phyloP scores from a whole-genome alignment of 1,139 yeast genomes.

The Meyerozyma sp. region DNA sequence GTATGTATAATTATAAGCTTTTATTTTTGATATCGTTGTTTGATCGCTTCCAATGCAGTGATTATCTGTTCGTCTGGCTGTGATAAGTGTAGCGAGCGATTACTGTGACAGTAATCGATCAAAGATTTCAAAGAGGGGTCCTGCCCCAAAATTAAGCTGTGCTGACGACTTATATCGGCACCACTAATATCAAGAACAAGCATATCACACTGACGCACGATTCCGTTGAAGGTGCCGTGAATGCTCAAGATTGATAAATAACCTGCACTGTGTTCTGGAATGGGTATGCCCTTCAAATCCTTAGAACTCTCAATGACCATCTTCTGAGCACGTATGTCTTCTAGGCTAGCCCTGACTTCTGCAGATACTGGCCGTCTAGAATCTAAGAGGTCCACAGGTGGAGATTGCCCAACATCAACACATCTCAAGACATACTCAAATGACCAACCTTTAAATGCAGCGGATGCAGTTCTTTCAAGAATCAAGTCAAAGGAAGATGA shows the following conservation, averaged over 20 bases:
- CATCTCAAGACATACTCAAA: slow-evolving; percentile 2
- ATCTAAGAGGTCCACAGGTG: background rate
- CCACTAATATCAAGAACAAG: background rate
- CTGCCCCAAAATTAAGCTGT: background rate
- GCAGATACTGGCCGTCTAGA: background rate
- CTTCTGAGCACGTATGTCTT: background rate
- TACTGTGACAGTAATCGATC: background rate
- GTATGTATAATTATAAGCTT: background rate
- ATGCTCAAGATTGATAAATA: background rate
- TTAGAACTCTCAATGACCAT: background rate
- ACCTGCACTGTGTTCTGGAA: background rate
- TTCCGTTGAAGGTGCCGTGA: background rate
- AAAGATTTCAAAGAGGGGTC: background rate
- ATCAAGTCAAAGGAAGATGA: slow-evolving; percentile 9
- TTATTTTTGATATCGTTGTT: background rate
- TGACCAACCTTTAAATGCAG: slow-evolving; percentile 4
- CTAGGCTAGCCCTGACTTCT: background rate
- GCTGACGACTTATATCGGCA: background rate
- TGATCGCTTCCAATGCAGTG: background rate
- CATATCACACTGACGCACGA: background rate
- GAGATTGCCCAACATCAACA: slow-evolving; percentile 7
- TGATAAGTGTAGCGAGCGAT: background rate
- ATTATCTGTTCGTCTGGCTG: background rate
- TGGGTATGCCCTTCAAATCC: background rate
- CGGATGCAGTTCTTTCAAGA: slow-evolving; percentile 7